Percentiles rank a stretch among this genome's conserved stretches.
Evolutionary conservation across 2,329 filamentous ascomycete species (phyloP).

Genomic region (Triangularia setosa): DNA sequence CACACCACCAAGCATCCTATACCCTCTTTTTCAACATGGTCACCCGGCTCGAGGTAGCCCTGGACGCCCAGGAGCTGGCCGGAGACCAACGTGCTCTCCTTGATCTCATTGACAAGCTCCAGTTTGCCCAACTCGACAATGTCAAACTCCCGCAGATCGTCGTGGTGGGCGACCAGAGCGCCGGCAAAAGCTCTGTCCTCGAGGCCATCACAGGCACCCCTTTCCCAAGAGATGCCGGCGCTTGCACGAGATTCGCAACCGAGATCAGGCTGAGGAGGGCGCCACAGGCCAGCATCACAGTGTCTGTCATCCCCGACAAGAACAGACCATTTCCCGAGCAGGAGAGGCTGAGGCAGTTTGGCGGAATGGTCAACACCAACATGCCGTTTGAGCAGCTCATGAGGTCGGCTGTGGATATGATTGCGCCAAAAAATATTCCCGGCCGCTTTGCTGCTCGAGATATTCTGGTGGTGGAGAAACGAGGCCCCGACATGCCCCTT

Average conservation of each 20-base stretch:
- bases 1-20: background rate
- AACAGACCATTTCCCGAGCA: constrained; percentile 45
- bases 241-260: constrained; percentile 60
- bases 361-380: constrained; percentile 42
- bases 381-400: constrained; percentile 49
- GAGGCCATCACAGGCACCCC: constrained; percentile 60
- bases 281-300: constrained; percentile 41
- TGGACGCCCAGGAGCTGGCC: constrained; percentile 47
- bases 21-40: constrained; percentile 21
- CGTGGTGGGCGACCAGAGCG: constrained; percentile 61
- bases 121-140: constrained; percentile 34
- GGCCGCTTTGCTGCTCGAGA: constrained; percentile 50
- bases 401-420: constrained; percentile 47
- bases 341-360: constrained; percentile 44
- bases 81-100: constrained; percentile 54
- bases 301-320: constrained; percentile 55
- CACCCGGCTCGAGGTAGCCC: constrained; percentile 44
- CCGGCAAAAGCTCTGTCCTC: constrained; percentile 61
- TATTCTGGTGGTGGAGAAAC: constrained; percentile 56
- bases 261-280: constrained; percentile 53
- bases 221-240: constrained; percentile 56
- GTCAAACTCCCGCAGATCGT: constrained; percentile 49
- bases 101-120: constrained; percentile 48
- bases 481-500: constrained; percentile 55
- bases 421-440: constrained; percentile 47